A percentile compares a stretch with the other conserved stretches of the same genome.
Evolutionary conservation across 225 moss, liverwort and hornwort genomes (phyloP).

Genomic region (Sphagnum contortum): DNA sequence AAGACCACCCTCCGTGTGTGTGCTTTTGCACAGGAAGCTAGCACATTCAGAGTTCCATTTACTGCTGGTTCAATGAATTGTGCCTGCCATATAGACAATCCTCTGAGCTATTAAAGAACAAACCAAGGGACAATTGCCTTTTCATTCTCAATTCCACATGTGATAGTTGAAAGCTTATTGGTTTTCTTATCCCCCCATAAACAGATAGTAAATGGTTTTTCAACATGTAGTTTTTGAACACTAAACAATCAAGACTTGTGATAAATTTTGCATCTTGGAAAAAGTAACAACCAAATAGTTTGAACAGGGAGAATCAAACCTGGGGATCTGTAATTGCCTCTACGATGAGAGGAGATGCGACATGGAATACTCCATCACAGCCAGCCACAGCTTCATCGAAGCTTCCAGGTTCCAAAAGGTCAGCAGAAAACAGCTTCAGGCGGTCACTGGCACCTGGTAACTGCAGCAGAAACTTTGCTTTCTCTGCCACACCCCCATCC

Average conservation of each 20-base stretch:
- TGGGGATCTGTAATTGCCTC: conserved; percentile 18
- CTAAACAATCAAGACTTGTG: too few relatives aligned
- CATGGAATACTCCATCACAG: conserved; percentile 45
- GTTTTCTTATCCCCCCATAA: too few relatives aligned
- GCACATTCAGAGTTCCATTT: conserved; percentile 43
- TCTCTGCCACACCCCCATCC: conserved; percentile 10
- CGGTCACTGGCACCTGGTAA: conserved; percentile 31
- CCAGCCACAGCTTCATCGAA: conserved; percentile 18
- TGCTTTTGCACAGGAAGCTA: conserved; percentile 27
- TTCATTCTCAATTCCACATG: background rate
- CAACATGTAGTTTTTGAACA: too few relatives aligned
- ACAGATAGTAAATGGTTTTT: too few relatives aligned
- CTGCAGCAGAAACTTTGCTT: conserved; percentile 20
- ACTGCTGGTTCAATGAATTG: conserved; percentile 50
- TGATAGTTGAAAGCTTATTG: background rate
- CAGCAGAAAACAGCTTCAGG: conserved; percentile 27
- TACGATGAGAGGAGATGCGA: conserved; percentile 39
- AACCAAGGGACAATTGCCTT: background rate
- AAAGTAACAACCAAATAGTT: background rate
- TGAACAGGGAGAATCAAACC: conserved; percentile 6
- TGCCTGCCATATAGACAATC: conserved; percentile 10
- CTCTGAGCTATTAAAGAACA: too few relatives aligned
- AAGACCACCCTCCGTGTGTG: conserved; percentile 31
- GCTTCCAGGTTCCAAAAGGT: conserved; percentile 24
- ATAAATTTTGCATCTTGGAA: background rate